phyloP scores from a whole-genome alignment of 2,329 filamentous ascomycete species.

The Botrytis aclada region DNA sequence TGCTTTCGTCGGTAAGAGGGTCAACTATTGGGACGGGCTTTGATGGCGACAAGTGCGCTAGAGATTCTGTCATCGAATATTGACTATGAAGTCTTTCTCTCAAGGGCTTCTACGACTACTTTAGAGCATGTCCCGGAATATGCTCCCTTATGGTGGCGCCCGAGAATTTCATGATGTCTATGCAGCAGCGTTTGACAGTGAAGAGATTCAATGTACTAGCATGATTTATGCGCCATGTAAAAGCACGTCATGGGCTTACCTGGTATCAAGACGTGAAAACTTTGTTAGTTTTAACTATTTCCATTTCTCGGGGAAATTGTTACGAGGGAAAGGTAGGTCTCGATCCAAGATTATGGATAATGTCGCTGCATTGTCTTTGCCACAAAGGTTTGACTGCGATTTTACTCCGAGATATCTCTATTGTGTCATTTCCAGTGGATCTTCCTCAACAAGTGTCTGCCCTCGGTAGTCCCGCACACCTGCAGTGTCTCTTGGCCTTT shows the following conservation, averaged over 20 bases:
- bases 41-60: conserved; percentile 18
- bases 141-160: neutral
- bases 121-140: neutral
- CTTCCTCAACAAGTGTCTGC: neutral
- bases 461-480: neutral
- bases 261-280: neutral
- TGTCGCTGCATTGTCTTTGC: neutral
- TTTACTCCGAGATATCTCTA: neutral
- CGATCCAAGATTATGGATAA: conserved; percentile 4
- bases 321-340: neutral
- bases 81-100: neutral
- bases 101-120: neutral
- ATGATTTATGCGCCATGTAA: neutral
- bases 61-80: conserved; percentile 2
- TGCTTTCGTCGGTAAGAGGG: neutral
- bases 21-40: neutral
- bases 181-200: neutral
- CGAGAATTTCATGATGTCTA: neutral
- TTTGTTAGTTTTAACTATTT: neutral
- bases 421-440: conserved; percentile 18
- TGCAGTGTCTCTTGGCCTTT: neutral
- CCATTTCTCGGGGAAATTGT: neutral
- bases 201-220: neutral
- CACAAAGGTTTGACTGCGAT: neutral
- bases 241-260: neutral